phyloP scores from a whole-genome alignment of 306 rosid genomes.

The Heteromeles arbutifolia region DNA sequence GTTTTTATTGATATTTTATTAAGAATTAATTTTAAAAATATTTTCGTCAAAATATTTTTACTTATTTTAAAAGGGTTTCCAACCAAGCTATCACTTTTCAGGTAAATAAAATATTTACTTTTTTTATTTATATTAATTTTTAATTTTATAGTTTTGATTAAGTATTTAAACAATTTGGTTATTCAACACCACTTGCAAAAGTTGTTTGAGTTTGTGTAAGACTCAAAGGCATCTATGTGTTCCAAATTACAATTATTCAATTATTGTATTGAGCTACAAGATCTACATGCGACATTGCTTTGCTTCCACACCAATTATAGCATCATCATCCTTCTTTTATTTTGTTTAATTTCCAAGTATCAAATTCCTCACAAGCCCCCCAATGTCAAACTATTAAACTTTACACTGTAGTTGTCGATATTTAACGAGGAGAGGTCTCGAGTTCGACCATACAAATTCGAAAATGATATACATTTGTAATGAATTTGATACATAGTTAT shows the following conservation, averaged over 20 bases:
- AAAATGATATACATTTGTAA: too few relatives aligned
- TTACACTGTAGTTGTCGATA: not conserved
- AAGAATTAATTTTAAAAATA: too few relatives aligned
- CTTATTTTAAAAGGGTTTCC: accelerated
- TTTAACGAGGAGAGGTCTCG: not conserved
- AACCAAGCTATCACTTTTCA: too few relatives aligned
- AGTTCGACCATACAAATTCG: not conserved
- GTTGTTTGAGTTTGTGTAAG: not conserved
- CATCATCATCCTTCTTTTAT: not conserved
- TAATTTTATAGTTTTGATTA: not conserved
- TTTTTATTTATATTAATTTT: not conserved
- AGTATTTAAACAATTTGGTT: not conserved
- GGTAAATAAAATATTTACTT: too few relatives aligned
- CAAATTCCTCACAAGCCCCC: not conserved
- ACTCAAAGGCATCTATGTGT: not conserved
- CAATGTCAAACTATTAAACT: not conserved
- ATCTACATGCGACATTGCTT: not conserved
- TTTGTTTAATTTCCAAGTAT: not conserved
- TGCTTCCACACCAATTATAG: slow-evolving; percentile 11
- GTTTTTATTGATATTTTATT: too few relatives aligned
- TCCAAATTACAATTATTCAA: not conserved
- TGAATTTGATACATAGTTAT: too few relatives aligned
- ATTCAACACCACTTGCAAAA: not conserved
- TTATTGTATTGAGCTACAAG: not conserved
- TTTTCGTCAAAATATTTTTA: accelerated